Base-by-base conservation (phyloP, 108 stramenopile genomes). In the Skeletonema menzelii region DNA sequence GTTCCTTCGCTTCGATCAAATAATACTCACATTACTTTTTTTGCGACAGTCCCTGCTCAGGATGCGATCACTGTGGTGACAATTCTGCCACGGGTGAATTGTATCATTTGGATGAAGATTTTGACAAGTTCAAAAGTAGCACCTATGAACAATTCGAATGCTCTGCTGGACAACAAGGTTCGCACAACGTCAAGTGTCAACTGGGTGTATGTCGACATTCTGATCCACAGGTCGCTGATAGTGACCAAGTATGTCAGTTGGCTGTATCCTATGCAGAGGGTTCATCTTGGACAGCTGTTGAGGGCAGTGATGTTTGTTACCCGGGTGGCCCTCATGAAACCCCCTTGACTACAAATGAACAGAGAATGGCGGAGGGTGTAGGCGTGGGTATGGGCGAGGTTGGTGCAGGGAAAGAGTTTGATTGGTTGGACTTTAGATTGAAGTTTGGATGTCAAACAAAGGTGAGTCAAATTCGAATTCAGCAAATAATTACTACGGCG, bases 401-500 rank as follows among this genome's bases (percentile, higher is more conserved):
- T 4, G 35, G 11, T 8, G 47, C 6, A 5, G 27, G 34, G 32
- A 24, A n/a, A 30, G 20, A 26, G 5, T 78, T 71, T 56, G 78
- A 79, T 40, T 73, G 68, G 72, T 58, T 59, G 59, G 77, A 80
- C 49, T 87, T 97, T 74, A 70, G 85, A 17, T 79, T 97, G 59
- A 73, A 73, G 58, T 97, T 98, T 85, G 98, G 96, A 3, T 98
- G 98, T 84, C 97, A 97, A 73, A 85, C 80, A 24, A 70, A 56
- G 59, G 87, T 90, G 31, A 56, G 67, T 34, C 2, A 15, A 27
- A n/a, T 3, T 38, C 2, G 17, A 27, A n/a, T 3, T 38, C 60
- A 34, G 19, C 2, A 46, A 26, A 22, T n/a, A n/a, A n/a, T n/a
- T n/a, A n/a, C n/a, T n/a, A 15, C 11, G 3, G 27, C 14, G 19